These are phyloP conservation scores for Echeveria elegans DNA, from an alignment of 164 flowering plant species.

Conservation along the genomic window DNA sequence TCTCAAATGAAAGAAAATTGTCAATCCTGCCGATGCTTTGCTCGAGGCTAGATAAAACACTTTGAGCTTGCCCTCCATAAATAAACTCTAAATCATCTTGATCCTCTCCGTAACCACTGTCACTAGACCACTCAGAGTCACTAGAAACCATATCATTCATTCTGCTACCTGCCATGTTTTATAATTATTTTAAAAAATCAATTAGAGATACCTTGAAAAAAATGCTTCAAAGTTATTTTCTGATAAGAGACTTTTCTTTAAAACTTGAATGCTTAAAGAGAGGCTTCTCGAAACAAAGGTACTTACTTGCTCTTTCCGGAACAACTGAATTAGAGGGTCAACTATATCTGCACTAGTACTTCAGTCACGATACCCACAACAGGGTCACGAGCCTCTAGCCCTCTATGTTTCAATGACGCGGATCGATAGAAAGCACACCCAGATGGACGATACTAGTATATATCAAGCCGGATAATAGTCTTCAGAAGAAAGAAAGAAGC, in stretches of 20 bases:
- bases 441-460: not conserved
- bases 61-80: slow-evolving; percentile 59
- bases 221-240: not conserved
- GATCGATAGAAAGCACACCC: not conserved
- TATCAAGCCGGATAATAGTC: slow-evolving; percentile 35
- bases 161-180: slow-evolving; percentile 14
- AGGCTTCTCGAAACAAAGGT: not conserved
- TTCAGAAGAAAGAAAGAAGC: slow-evolving; percentile 11
- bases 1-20: slow-evolving; percentile 77
- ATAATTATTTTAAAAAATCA: not conserved
- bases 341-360: not conserved
- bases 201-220: no score
- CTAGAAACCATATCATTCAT: slow-evolving; percentile 44
- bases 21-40: slow-evolving; percentile 82
- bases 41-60: slow-evolving; percentile 74
- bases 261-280: not conserved
- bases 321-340: slow-evolving; percentile 3
- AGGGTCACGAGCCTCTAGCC: slow-evolving; percentile 6
- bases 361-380: slow-evolving; percentile 5
- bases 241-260: not conserved
- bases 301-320: slow-evolving; percentile 7
- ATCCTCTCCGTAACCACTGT: slow-evolving; percentile 63
- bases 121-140: slow-evolving; percentile 65
- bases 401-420: not conserved
- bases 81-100: slow-evolving; percentile 50